Conservation (phyloP, 495 filamentous ascomycete genomes). For the Halenospora varia region DNA sequence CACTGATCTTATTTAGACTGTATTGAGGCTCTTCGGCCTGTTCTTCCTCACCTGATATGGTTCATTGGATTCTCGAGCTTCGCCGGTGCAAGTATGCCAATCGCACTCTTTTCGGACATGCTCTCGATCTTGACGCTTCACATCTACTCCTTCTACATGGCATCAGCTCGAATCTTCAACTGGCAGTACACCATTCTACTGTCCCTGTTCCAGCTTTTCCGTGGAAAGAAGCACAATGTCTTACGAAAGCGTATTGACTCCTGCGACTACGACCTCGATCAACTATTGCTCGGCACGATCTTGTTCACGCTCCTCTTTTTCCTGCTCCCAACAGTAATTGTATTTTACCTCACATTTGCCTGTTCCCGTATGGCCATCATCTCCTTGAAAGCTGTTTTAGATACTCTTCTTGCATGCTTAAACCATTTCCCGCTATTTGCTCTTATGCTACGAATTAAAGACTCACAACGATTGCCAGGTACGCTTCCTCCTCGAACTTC, state of each 20-base stretch:
- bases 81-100: slow-evolving; percentile 93
- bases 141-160: slow-evolving; percentile 97
- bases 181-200: slow-evolving; percentile 97
- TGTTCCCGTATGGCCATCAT: slow-evolving; percentile 93
- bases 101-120: slow-evolving; percentile 92
- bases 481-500: slow-evolving; percentile 21
- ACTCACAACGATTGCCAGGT: slow-evolving; percentile 85
- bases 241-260: slow-evolving; percentile 96
- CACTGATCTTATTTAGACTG: slow-evolving; percentile 46
- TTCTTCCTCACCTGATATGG: slow-evolving; percentile 81
- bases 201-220: slow-evolving; percentile 96
- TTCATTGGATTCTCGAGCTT: slow-evolving; percentile 94
- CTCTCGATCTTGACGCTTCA: slow-evolving; percentile 89
- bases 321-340: slow-evolving; percentile 86
- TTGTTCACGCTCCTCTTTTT: slow-evolving; percentile 96
- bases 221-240: slow-evolving; percentile 96
- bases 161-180: slow-evolving; percentile 92
- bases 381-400: slow-evolving; percentile 79
- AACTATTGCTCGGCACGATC: slow-evolving; percentile 93
- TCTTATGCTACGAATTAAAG: slow-evolving; percentile 93
- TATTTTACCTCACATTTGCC: slow-evolving; percentile 96
- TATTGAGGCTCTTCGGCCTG: slow-evolving; percentile 69
- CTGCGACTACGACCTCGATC: slow-evolving; percentile 98
- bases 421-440: slow-evolving; percentile 99
- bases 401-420: slow-evolving; percentile 86